Percentiles rank a stretch among this genome's conserved stretches.
These are phyloP conservation scores for Megacollybia platyphylla DNA, from an alignment of 1,284 basidiomycete species.

Conservation along the genomic window DNA sequence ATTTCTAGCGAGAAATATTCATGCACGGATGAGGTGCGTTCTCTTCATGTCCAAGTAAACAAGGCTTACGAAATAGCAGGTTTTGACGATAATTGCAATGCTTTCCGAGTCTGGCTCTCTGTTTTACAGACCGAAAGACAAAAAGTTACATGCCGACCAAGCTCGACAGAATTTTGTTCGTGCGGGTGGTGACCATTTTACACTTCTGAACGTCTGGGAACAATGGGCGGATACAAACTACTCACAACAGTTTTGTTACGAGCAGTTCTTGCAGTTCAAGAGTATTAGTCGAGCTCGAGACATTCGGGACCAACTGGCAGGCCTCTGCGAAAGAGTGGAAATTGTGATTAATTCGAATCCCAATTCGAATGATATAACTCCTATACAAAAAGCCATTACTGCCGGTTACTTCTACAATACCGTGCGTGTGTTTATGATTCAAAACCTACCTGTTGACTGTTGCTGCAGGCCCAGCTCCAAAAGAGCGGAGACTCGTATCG, in stretches of 20 bases:
- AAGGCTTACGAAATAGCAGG: slow-evolving; percentile 23
- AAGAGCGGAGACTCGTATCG: slow-evolving; percentile 89
- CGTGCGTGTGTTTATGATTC: slow-evolving; percentile 28
- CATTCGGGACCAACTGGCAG: slow-evolving; percentile 91
- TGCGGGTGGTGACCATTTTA: slow-evolving; percentile 96
- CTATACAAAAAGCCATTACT: slow-evolving; percentile 90
- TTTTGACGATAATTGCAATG: slow-evolving; percentile 97
- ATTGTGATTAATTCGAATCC: slow-evolving; percentile 81
- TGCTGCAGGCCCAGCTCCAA: slow-evolving; percentile 65
- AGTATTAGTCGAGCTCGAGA: slow-evolving; percentile 88
- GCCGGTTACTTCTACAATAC: slow-evolving; percentile 97
- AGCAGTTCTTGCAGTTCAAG: slow-evolving; percentile 98
- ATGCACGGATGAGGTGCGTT: slow-evolving; percentile 88
- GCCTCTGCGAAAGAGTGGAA: slow-evolving; percentile 93
- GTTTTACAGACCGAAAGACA: slow-evolving; percentile 97
- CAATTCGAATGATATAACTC: slow-evolving; percentile 83
- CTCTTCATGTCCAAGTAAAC: not conserved
- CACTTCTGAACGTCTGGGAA: slow-evolving; percentile 93
- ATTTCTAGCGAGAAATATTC: slow-evolving; percentile 88
- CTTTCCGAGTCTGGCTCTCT: slow-evolving; percentile 90
- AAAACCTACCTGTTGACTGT: slow-evolving; percentile 1
- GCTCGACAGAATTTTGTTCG: slow-evolving; percentile 94
- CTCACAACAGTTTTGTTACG: slow-evolving; percentile 89
- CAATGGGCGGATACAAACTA: slow-evolving; percentile 98
- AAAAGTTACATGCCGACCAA: slow-evolving; percentile 90